These are phyloP conservation scores for Ulmus americana DNA, from an alignment of 331 rosid genomes.

Conservation along the genomic window DNA sequence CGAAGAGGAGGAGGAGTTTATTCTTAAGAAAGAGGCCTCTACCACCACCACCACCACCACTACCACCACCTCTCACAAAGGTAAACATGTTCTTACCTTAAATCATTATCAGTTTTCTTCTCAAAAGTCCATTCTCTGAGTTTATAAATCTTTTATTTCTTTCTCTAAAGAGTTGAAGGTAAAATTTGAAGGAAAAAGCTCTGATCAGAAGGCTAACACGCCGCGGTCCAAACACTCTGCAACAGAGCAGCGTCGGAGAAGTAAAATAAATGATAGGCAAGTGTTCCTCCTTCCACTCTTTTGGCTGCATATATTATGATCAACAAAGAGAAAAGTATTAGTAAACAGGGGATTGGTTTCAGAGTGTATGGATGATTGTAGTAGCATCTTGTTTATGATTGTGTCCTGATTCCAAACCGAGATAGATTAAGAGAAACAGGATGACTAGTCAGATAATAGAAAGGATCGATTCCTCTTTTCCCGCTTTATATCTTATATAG, in stretches of 20 bases:
- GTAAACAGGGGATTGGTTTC: no score
- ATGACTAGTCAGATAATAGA: no score
- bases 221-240: conserved; percentile 98
- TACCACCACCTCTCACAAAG: conserved; percentile 34
- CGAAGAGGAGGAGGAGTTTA: conserved; percentile 55
- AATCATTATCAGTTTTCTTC: neutral
- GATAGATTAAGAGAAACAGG: no score
- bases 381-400: no score
- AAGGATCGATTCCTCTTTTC: no score
- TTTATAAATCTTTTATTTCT: neutral
- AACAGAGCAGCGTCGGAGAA: conserved; percentile 94
- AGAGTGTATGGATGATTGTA: no score
- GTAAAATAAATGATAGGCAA: conserved; percentile 96
- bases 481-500: no score
- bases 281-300: conserved; percentile 17
- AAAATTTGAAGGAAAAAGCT: conserved; percentile 54
- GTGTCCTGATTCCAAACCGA: no score
- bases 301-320: no score
- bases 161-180: conserved; percentile 42
- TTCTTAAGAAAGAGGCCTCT: conserved; percentile 59
- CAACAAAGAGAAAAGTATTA: no score
- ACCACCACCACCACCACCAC: conserved; percentile 32
- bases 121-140: neutral
- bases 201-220: conserved; percentile 84
- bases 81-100: conserved; percentile 23